Conservation (phyloP, 148 eudicot species). For the Silene conica region DNA sequence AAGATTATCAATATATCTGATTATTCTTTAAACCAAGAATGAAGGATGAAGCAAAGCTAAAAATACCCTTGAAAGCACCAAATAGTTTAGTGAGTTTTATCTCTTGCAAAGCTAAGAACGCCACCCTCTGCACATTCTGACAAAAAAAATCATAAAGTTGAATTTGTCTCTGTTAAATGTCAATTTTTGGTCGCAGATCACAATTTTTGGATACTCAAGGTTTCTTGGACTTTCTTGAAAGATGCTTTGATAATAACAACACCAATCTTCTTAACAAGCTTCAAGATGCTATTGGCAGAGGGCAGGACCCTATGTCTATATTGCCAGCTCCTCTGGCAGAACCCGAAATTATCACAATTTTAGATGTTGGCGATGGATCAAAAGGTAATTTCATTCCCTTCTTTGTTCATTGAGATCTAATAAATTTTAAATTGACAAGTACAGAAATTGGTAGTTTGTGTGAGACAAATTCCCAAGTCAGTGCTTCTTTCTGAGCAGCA, state of each 20-base stretch:
- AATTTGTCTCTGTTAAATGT: neutral
- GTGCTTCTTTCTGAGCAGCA: slow-evolving; percentile 16
- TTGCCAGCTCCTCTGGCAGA: slow-evolving; percentile 55
- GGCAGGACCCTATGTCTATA: slow-evolving; percentile 84
- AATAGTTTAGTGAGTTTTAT: no score
- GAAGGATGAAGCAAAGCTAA: no score
- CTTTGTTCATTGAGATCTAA: neutral
- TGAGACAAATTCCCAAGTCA: neutral
- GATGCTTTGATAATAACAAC: slow-evolving; percentile 68
- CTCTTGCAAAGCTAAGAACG: neutral
- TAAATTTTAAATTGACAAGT: neutral
- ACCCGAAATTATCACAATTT: slow-evolving; percentile 83
- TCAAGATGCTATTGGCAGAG: slow-evolving; percentile 98
- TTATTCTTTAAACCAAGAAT: no score
- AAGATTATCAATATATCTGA: no score
- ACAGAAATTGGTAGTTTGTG: neutral
- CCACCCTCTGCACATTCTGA: neutral
- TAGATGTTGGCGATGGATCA: slow-evolving; percentile 52
- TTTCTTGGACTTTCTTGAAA: slow-evolving; percentile 90
- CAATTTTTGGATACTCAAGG: slow-evolving; percentile 97
- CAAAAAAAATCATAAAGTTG: neutral
- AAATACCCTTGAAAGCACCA: no score
- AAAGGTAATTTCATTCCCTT: slow-evolving; percentile 37
- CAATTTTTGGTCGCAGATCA: slow-evolving; percentile 51
- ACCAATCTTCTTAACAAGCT: slow-evolving; percentile 91